Percentiles rank a stretch among this genome's conserved stretches.
phyloP scores from a whole-genome alignment of 2,329 filamentous ascomycete genomes.

The Trichophyton schoenleinii region DNA sequence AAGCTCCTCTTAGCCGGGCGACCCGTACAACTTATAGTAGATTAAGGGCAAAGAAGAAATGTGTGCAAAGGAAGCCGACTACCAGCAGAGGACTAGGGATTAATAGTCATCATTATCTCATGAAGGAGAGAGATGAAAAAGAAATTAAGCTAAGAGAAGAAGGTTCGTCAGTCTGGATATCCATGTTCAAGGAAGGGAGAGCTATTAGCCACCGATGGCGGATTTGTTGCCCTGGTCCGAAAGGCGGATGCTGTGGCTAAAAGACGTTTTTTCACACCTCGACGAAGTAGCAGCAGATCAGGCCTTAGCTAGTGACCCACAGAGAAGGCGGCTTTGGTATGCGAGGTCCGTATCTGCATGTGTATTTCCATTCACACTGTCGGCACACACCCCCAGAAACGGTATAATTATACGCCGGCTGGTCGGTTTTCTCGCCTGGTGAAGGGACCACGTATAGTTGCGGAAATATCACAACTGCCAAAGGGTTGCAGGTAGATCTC shows the following conservation, averaged over 20 bases:
- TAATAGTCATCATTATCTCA: neutral
- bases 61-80: neutral
- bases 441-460: neutral
- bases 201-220: conserved; percentile 6
- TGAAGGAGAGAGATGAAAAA: conserved; percentile 1
- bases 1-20: neutral
- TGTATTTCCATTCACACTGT: too few relatives aligned
- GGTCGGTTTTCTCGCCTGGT: neutral
- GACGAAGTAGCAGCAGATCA: neutral
- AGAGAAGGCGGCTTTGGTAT: conserved; percentile 1
- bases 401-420: neutral
- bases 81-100: neutral
- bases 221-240: neutral
- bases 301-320: neutral
- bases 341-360: conserved; percentile 1
- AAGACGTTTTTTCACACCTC: neutral
- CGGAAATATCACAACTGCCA: neutral
- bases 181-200: neutral
- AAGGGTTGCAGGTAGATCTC: neutral
- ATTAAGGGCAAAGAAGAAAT: neutral
- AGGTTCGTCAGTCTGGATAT: neutral
- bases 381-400: neutral
- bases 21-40: neutral
- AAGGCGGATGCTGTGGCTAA: conserved; percentile 4
- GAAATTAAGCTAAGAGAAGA: neutral